Evolutionary conservation across 2,329 filamentous ascomycete species (phyloP).

Genomic region (Aspergillus spinulosporus): DNA sequence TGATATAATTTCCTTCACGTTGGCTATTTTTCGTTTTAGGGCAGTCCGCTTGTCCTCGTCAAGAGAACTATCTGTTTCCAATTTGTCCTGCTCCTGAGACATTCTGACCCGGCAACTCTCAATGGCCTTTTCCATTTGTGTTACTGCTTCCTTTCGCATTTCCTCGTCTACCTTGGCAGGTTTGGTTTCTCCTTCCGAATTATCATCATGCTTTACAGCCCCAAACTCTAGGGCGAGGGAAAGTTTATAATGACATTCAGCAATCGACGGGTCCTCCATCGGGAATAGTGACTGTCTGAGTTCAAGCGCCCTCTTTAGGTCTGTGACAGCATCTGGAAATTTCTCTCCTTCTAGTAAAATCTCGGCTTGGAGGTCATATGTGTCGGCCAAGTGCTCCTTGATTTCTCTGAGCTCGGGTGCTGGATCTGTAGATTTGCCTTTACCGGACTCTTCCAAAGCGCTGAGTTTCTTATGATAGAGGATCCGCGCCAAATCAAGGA

Average conservation of each 20-base stretch:
- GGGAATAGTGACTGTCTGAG: conserved; percentile 79
- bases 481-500: conserved; percentile 63
- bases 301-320: conserved; percentile 73
- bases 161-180: conserved; percentile 51
- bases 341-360: conserved; percentile 96
- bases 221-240: conserved; percentile 93
- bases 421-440: conserved; percentile 50
- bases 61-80: conserved; percentile 40
- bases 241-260: conserved; percentile 95
- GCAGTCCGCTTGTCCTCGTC: conserved; percentile 44
- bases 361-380: conserved; percentile 89
- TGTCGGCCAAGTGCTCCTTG: conserved; percentile 87
- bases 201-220: conserved; percentile 61
- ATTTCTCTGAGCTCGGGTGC: conserved; percentile 56
- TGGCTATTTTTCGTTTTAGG: conserved; percentile 51
- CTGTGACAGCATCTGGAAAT: conserved; percentile 82
- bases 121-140: conserved; percentile 62
- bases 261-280: conserved; percentile 78
- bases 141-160: conserved; percentile 58
- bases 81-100: conserved; percentile 51
- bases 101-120: conserved; percentile 58
- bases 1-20: conserved; percentile 61
- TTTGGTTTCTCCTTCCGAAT: conserved; percentile 40
- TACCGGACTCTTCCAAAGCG: conserved; percentile 46
- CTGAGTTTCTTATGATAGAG: conserved; percentile 59